Base-by-base conservation (phyloP, 2,329 filamentous ascomycete species). In the Fusarium piperis region DNA sequence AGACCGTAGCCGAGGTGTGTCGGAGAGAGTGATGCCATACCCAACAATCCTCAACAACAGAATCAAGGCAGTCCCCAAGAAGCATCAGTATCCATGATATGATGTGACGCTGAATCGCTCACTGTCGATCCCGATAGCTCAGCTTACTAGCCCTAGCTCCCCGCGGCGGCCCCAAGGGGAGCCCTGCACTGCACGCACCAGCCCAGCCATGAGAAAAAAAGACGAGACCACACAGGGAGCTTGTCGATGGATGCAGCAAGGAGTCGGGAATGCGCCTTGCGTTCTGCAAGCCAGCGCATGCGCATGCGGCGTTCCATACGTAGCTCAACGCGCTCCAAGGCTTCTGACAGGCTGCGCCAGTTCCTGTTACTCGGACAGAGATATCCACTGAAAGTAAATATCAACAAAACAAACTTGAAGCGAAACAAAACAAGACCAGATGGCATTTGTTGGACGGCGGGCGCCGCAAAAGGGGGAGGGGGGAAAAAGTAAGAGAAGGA, bases 221-320 rank as follows among this genome's bases (percentile, higher is more conserved):
- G 23, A 48, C 44, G 26, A 48, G 44, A 52, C 61, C 58, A 60
- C 53, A 55, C 44, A 48, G 23, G 30, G 28, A 26, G 35, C 51
- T 20, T 33, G 23, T 44, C 59, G 56, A 48, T 36, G 41, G 59
- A 67, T 60, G 59, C 59, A 61, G 44, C 61, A 64, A 53, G 56
- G 59, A 70, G 67, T 65, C 67, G 58, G 60, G 67, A 65, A 71
- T 70, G 67, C 61, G 60, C 63, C 48, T 60, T 51, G 53, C 60
- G 32, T 65, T 59, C 61, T 68, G 69, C 69, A 72, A 62, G 61
- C 56, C 62, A 66, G 67, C 69, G 58, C 64, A 70, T 68, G 67
- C 69, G 56, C 58, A 65, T 72, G 59, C 65, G 68, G 70, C 57
- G 57, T 62, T 67, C 67, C 44, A 35, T 55, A 65, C 48, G 46